phyloP scores from a whole-genome alignment of 2,329 filamentous ascomycete species.

The Fusarium humuli region DNA sequence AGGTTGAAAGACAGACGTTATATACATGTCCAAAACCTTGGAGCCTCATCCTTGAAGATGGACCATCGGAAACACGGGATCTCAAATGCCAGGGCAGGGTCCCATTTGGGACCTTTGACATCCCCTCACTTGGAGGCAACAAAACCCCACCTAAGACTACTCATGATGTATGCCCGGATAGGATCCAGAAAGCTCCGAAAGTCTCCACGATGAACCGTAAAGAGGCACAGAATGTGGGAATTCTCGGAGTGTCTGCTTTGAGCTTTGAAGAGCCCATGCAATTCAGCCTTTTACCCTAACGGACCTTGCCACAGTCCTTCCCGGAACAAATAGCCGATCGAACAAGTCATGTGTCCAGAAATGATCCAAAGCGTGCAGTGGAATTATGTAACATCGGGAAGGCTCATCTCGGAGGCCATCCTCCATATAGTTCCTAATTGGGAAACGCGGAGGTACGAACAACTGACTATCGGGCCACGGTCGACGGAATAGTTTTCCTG shows the following conservation, averaged over 20 bases:
- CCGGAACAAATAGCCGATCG: slow-evolving; percentile 11
- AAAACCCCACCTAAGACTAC: background rate
- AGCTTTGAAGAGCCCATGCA: background rate
- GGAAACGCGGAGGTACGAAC: slow-evolving; percentile 20
- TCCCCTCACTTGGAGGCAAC: background rate
- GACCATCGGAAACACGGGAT: slow-evolving; percentile 35
- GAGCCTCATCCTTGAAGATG: background rate
- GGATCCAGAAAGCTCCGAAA: slow-evolving; percentile 1
- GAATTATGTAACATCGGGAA: slow-evolving; percentile 19
- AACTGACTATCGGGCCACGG: slow-evolving; percentile 7
- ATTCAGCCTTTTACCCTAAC: background rate
- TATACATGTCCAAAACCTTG: slow-evolving; percentile 3
- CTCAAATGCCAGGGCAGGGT: background rate
- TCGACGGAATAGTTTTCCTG: slow-evolving; percentile 13
- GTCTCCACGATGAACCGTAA: background rate
- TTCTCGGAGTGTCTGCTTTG: slow-evolving; percentile 18
- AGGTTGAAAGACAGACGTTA: slow-evolving; percentile 3
- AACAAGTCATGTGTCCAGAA: slow-evolving; percentile 4
- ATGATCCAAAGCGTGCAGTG: background rate
- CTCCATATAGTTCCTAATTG: slow-evolving; percentile 28
- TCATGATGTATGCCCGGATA: slow-evolving; percentile 13
- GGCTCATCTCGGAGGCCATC: slow-evolving; percentile 34
- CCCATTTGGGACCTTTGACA: background rate
- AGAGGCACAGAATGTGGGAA: slow-evolving; percentile 1
- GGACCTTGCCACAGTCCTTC: background rate